Conservation (phyloP, 2,329 filamentous ascomycete genomes). For the Thyridium curvatum region DNA sequence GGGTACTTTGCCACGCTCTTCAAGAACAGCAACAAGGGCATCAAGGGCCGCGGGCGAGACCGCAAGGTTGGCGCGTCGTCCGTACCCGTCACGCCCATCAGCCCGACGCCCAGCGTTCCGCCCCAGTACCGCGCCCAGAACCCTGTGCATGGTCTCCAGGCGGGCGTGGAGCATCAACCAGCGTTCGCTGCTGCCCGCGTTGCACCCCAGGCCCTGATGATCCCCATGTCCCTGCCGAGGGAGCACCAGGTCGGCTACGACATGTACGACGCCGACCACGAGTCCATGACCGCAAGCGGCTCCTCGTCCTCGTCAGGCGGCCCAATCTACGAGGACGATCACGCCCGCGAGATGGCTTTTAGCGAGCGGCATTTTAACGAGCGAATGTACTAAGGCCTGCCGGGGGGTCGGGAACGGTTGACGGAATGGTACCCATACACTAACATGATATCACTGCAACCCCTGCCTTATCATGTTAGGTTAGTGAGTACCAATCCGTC, state of each 20-base stretch:
- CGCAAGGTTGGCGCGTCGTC: slow-evolving; percentile 47
- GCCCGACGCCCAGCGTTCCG: slow-evolving; percentile 16
- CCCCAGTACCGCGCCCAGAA: slow-evolving; percentile 15
- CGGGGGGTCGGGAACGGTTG: too few relatives aligned
- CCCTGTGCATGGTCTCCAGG: neutral
- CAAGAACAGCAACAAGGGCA: slow-evolving; percentile 97
- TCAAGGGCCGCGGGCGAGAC: slow-evolving; percentile 90
- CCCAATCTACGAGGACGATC: slow-evolving; percentile 38
- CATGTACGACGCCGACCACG: slow-evolving; percentile 40
- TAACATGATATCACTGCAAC: too few relatives aligned
- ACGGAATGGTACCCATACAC: too few relatives aligned
- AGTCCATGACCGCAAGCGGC: slow-evolving; percentile 24
- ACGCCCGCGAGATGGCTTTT: slow-evolving; percentile 32
- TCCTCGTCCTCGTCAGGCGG: slow-evolving; percentile 26
- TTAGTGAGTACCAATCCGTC: too few relatives aligned
- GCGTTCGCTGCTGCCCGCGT: slow-evolving; percentile 5
- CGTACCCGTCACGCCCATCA: slow-evolving; percentile 13
- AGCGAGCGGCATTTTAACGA: slow-evolving; percentile 37
- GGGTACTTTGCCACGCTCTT: slow-evolving; percentile 83
- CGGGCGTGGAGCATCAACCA: slow-evolving; percentile 1
- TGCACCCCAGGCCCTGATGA: neutral
- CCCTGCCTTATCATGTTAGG: too few relatives aligned
- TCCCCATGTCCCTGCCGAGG: slow-evolving; percentile 18
- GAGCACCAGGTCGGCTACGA: slow-evolving; percentile 30
- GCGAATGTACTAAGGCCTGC: slow-evolving; percentile 34